These are phyloP conservation scores for Rhypophila decipiens DNA, from an alignment of 495 filamentous ascomycete species.

Conservation along the genomic window DNA sequence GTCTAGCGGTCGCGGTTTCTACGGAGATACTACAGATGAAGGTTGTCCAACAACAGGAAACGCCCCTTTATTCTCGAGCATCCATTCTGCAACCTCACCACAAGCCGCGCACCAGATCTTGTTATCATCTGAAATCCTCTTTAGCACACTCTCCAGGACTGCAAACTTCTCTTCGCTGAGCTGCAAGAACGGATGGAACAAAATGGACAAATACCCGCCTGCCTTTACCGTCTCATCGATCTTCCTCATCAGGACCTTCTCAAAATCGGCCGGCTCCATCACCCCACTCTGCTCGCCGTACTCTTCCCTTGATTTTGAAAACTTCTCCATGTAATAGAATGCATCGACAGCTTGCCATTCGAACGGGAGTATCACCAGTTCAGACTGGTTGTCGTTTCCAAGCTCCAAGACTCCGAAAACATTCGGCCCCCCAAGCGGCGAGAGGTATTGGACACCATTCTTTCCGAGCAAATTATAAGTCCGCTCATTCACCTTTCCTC, in stretches of 20 bases:
- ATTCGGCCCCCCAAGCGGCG: slow-evolving; percentile 18
- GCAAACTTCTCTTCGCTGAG: slow-evolving; percentile 20
- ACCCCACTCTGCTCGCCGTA: slow-evolving; percentile 13
- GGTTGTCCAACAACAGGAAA: no score
- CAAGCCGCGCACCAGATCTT: slow-evolving; percentile 25
- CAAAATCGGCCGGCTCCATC: slow-evolving; percentile 12
- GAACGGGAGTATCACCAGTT: slow-evolving; percentile 28
- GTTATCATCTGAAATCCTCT: slow-evolving; percentile 10
- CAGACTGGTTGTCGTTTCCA: no score
- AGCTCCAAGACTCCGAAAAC: slow-evolving; percentile 14
- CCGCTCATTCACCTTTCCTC: slow-evolving; percentile 18
- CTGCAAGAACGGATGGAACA: slow-evolving; percentile 29
- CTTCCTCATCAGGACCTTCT: slow-evolving; percentile 14
- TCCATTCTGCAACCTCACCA: slow-evolving; percentile 19
- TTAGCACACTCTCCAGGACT: slow-evolving; percentile 18
- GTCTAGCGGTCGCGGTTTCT: no score
- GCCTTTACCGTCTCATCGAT: slow-evolving; percentile 15
- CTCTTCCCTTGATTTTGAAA: slow-evolving; percentile 11
- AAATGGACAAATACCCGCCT: slow-evolving; percentile 20
- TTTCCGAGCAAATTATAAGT: slow-evolving; percentile 19
- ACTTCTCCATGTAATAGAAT: slow-evolving; percentile 33
- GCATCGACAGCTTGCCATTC: slow-evolving; percentile 29
- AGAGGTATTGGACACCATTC: slow-evolving; percentile 19
- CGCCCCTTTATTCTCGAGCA: no score
- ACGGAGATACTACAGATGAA: no score